phyloP scores from a whole-genome alignment of 179 eudicot genomes.

The Beta corolliflora region DNA sequence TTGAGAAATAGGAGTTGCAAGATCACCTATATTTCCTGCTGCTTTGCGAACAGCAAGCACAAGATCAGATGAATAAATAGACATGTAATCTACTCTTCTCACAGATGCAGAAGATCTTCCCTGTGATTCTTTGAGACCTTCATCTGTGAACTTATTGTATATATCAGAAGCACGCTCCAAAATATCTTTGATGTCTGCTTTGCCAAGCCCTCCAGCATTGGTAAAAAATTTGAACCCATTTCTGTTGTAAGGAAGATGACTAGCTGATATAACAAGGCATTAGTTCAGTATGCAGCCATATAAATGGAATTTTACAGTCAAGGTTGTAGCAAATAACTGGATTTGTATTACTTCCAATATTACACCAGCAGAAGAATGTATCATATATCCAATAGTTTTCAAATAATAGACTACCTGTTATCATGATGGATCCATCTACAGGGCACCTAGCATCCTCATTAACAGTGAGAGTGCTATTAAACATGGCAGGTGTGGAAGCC shows the following conservation, averaged over 20 bases:
- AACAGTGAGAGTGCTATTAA: constrained; percentile 83
- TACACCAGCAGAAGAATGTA: not conserved
- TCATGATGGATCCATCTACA: constrained; percentile 96
- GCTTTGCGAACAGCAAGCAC: constrained; percentile 92
- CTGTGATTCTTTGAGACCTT: constrained; percentile 51
- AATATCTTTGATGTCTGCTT: constrained; percentile 86
- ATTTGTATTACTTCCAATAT: not conserved
- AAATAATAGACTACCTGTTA: constrained; percentile 63
- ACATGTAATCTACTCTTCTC: constrained; percentile 83
- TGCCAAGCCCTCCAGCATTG: constrained; percentile 94
- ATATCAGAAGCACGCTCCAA: constrained; percentile 82
- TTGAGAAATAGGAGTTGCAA: constrained; percentile 15
- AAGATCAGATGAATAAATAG: constrained; percentile 78
- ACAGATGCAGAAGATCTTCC: constrained; percentile 49
- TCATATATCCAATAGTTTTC: not conserved
- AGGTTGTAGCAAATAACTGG: not conserved
- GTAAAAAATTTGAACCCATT: constrained; percentile 98
- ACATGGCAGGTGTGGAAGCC: constrained; percentile 99
- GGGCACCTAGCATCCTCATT: constrained; percentile 70
- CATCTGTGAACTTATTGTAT: constrained; percentile 58
- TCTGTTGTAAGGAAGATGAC: constrained; percentile 98
- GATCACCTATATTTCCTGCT: constrained; percentile 78
- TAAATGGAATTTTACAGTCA: not conserved
- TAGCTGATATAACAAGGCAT: constrained; percentile 53
- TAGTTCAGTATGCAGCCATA: not conserved